phyloP scores from a whole-genome alignment of 306 rosid genomes.

The Fragaria nilgerrensis region DNA sequence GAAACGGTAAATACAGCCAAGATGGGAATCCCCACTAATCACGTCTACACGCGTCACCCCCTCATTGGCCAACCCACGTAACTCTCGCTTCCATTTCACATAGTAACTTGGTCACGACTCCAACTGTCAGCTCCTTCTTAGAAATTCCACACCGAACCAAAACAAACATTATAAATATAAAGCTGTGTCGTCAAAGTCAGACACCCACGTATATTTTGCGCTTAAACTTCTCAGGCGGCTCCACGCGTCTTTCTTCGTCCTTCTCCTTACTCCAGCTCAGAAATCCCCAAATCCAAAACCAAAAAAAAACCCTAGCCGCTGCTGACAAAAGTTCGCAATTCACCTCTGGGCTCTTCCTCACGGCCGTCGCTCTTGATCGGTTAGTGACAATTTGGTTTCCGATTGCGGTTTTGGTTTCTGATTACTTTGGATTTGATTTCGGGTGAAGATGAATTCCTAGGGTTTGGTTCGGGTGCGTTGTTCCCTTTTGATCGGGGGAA shows the following conservation, averaged over 20 bases:
- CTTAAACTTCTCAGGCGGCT: conserved; percentile 17
- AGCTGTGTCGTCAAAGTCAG: not conserved
- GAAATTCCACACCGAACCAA: not conserved
- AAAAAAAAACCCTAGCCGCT: not conserved
- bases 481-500: conserved; percentile 9
- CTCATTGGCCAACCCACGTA: not conserved
- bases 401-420: not conserved
- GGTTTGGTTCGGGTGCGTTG: not conserved
- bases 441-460: conserved; percentile 41
- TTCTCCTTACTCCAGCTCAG: not conserved
- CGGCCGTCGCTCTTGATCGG: not conserved
- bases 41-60: not conserved
- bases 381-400: not conserved
- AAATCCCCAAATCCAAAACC: not conserved
- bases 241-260: conserved; percentile 26
- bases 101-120: not conserved
- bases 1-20: not conserved
- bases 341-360: not conserved
- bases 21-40: not conserved
- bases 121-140: not conserved
- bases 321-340: not conserved
- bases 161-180: not conserved
- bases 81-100: not conserved
- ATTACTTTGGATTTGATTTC: not conserved
- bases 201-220: not conserved